Evolutionary conservation across 2,329 filamentous ascomycete genomes (phyloP), one percentile per base, ranked within the genome.

Genomic region (Truncatella angustata): DNA sequence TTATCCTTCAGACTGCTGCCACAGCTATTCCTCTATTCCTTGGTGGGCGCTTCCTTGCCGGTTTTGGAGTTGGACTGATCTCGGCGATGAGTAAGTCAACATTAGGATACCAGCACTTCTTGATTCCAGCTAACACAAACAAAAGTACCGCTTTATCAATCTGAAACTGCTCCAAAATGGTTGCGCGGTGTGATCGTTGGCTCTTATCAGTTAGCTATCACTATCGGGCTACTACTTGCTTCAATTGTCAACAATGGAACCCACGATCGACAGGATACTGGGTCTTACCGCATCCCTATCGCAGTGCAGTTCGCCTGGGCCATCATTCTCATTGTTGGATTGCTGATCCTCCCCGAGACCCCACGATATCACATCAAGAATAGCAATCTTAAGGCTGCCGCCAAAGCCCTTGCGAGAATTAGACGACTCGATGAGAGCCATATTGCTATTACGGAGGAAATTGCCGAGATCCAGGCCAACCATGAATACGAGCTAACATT

Each of bases 71-170:
- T 34, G 87, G 88, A 62, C 76, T 90, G 56, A 80, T 91, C 51
- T 89, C 86, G 20, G 86, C 87, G n/a, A 21, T 54, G 83, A n/a
- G n/a, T n/a, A n/a, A n/a, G n/a, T n/a, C n/a, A n/a, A n/a, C n/a
- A n/a, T n/a, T n/a, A n/a, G n/a, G n/a, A n/a, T n/a, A n/a, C n/a
- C n/a, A n/a, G n/a, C n/a, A n/a, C n/a, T n/a, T n/a, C n/a, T n/a
- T n/a, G n/a, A n/a, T n/a, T n/a, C n/a, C n/a, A n/a, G n/a, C n/a
- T n/a, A n/a, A n/a, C n/a, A n/a, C n/a, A n/a, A n/a, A n/a, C n/a
- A n/a, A n/a, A n/a, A n/a, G 83, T 88, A 54, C 85, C 85, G 4
- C 78, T 89, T 44, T 90, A 89, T 63, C 86, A 88, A 63, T 86
- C 84, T 18, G 86, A 89, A 62, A 88, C 84, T 1, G 80, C 85